Evolutionary conservation across 345 rosid genomes (phyloP), one percentile per base, ranked within the genome.

Genomic region (Gynandropsis gynandra): DNA sequence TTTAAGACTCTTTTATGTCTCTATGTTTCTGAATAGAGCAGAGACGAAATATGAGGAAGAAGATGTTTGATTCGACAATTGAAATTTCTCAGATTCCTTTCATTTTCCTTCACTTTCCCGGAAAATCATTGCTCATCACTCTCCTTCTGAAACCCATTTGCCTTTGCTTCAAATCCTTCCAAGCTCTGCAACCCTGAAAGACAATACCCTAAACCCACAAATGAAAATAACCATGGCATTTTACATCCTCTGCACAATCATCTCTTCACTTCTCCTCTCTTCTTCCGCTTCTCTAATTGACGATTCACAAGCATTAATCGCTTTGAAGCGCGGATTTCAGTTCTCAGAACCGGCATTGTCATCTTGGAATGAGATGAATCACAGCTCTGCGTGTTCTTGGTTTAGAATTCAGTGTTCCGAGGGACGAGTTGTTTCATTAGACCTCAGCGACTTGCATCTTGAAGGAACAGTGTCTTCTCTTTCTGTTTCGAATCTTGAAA

Each of bases 381-480:
- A 75, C 7, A 47, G 61, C 64, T 80, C 80, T 4, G 68, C 1
- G 87, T 85, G 92, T 61, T 27, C 69, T 8, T 89, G 90, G 82
- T 4, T 52, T 7, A 72, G 81, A 13, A 72, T 86, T 73, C 69
- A 74, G 10, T 89, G 95, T 67, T 33, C 82, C 16, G 51, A 52
- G 34, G 74, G 69, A 17, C 89, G 79, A 65, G 85, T 79, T 47
- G 76, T 72, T n/a, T 69, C 83, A 19, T 63, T 83, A 21, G 75
- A 81, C 74, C 76, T 86, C 47, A 60, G 89, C 8, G 64, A 76
- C 32, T 67, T 77, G 42, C 70, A 76, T 61, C 85, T 87, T 58
- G 63, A 78, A 5, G 94, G 94, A 0, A 65, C 71, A 18, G 81
- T 87, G 34, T 78, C 94, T 31, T 64, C 80, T 0, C 82, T 76